Base-by-base conservation (phyloP, 352 stramenopile species). In the Phytophthora agathidicida region DNA sequence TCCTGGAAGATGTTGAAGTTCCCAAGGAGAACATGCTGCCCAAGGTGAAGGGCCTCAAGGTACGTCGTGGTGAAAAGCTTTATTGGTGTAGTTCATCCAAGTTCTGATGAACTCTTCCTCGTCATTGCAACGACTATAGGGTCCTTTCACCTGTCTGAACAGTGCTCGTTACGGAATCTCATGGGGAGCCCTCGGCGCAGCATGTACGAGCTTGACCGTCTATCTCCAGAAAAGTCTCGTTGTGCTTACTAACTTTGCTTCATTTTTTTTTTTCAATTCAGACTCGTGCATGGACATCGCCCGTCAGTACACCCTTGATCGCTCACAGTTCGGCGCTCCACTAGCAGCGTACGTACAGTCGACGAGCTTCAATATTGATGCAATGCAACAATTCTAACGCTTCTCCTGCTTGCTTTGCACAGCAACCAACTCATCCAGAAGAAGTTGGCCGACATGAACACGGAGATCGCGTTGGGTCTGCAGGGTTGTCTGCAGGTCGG, bases 401-500 rank as follows among this genome's bases (percentile, higher is more conserved):
- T 69, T 53, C 16, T 48, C 11, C n/a, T 45, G 2, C 43, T 10
- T 31, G 30, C 23, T 48, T 43, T 44, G 7, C 16, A 37, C 55
- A 92, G 82, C 30, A 99, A 99, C 75, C 96, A 99, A 71, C 68
- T 99, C 17, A 96, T 99, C 55, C 97, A 99, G 77, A 98, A 98
- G 76, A 99, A 99, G 67, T 74, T 99, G 37, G 96, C 96, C 2
- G 94, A 99, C 56, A 99, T 99, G 96, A 81, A 71, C 37, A 99
- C 96, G 4, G 97, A 99, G 51, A 99, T 99, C 75, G 65, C 93
- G 14, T 69, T 99, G 14, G 95, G 93, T 33, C 79, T 97, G 41
- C 89, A 98, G 72, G 90, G 82, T 28, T 98, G 88, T 27, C 47
- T 76, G 19, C 55, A 70, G 14, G 50, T 73, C 26, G 68, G 65